phyloP scores from a whole-genome alignment of 2,329 filamentous ascomycete genomes.

The Pseudogymnoascus sp. region DNA sequence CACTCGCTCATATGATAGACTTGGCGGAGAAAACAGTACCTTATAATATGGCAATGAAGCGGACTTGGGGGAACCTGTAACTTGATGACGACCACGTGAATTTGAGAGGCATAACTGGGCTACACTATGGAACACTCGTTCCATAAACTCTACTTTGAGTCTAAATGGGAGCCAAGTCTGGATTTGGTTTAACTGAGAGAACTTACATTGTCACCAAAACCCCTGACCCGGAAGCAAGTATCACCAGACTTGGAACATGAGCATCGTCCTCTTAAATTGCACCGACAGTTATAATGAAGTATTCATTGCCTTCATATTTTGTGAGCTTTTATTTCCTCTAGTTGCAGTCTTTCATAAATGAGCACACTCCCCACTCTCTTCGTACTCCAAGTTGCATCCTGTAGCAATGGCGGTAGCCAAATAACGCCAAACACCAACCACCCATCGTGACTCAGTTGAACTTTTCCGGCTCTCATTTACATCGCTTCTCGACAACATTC shows the following conservation, averaged over 20 bases:
- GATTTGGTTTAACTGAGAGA: background rate
- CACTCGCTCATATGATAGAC: background rate
- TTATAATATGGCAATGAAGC: background rate
- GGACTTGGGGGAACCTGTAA: background rate
- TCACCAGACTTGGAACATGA: background rate
- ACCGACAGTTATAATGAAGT: background rate
- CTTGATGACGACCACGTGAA: background rate
- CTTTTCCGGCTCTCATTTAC: conserved; percentile 52
- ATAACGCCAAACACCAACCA: conserved; percentile 7
- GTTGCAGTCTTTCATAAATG: background rate
- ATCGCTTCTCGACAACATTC: conserved; percentile 88
- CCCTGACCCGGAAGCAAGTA: background rate
- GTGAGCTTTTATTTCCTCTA: conserved; percentile 4
- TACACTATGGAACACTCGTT: background rate
- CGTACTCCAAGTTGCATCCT: conserved; percentile 6
- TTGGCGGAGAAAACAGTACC: too few relatives aligned
- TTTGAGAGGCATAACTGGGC: background rate
- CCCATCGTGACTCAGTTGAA: background rate
- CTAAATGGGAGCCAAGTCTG: background rate
- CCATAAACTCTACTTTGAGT: background rate
- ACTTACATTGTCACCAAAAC: background rate
- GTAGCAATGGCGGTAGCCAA: conserved; percentile 4
- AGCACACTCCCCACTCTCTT: background rate
- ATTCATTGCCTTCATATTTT: conserved; percentile 3
- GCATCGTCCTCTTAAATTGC: background rate